Evolutionary conservation across 2,329 filamentous ascomycete species (phyloP).

Genomic region (Thermomyces lanuginosus): DNA sequence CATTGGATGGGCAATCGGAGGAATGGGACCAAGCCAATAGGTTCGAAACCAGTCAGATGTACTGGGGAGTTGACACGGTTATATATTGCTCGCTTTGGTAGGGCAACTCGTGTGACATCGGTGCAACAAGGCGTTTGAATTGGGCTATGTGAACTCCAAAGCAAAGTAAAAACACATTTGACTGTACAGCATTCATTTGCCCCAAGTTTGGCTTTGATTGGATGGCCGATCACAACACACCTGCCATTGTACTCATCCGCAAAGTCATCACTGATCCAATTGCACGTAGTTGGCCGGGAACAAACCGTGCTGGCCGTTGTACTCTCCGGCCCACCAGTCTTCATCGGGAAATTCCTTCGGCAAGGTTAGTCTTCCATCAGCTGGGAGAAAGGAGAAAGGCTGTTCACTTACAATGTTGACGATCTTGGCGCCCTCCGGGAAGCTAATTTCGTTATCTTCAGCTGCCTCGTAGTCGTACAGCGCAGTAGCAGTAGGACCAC

Average conservation of each 20-base stretch:
- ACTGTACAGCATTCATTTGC: too few species aligned
- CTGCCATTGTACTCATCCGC: slow-evolving; percentile 1
- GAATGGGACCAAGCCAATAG: too few species aligned
- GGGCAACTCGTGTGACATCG: too few species aligned
- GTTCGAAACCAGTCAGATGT: too few species aligned
- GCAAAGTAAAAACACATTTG: too few species aligned
- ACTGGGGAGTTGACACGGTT: too few species aligned
- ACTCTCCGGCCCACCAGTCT: slow-evolving; percentile 95
- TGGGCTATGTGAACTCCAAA: too few species aligned
- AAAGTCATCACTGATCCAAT: slow-evolving; percentile 16
- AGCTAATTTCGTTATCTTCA: slow-evolving; percentile 75
- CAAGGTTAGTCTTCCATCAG: neutral
- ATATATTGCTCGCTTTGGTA: too few species aligned
- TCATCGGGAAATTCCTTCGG: slow-evolving; percentile 82
- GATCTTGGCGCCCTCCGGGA: slow-evolving; percentile 76
- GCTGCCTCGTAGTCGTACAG: slow-evolving; percentile 94
- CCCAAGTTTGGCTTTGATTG: too few species aligned
- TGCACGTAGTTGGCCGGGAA: slow-evolving; percentile 48
- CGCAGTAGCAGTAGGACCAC: slow-evolving; percentile 58
- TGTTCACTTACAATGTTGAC: slow-evolving; percentile 50
- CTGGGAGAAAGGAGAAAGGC: neutral
- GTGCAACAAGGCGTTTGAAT: too few species aligned
- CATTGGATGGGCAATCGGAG: too few species aligned
- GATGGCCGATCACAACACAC: too few species aligned
- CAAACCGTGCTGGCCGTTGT: slow-evolving; percentile 60